Evolutionary conservation across 2,329 filamentous ascomycete species (phyloP).

Genomic region (Fusarium agapanthi): DNA sequence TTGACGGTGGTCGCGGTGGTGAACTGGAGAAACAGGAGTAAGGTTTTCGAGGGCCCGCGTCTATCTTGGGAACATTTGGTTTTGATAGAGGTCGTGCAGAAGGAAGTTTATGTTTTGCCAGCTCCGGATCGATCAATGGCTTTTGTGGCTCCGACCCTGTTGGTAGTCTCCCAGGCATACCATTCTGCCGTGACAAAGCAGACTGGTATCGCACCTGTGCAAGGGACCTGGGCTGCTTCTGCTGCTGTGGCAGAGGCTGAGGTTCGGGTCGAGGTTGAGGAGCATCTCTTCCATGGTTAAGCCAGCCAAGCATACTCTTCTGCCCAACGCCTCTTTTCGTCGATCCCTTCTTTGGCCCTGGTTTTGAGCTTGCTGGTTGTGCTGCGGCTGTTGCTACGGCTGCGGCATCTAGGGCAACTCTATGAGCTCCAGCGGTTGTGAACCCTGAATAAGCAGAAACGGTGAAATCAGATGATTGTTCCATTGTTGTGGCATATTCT

Average conservation of each 20-base stretch:
- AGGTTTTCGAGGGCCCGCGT: conserved; percentile 47
- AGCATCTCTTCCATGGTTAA: conserved; percentile 42
- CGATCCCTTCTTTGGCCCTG: conserved; percentile 39
- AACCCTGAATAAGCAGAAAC: conserved; percentile 67
- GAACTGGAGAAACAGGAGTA: conserved; percentile 70
- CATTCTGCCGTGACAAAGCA: conserved; percentile 36
- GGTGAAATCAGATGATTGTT: conserved; percentile 65
- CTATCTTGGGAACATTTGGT: conserved; percentile 42
- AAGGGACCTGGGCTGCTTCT: conserved; percentile 26
- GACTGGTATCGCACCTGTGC: conserved; percentile 41
- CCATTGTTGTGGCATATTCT: conserved; percentile 69
- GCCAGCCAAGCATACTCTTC: conserved; percentile 54
- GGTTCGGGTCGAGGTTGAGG: conserved; percentile 10
- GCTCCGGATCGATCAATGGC: conserved; percentile 42
- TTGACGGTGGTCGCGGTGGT: conserved; percentile 49
- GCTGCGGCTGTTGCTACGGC: conserved; percentile 24
- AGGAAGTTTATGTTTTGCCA: conserved; percentile 55
- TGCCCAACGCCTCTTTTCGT: conserved; percentile 51
- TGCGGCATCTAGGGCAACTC: conserved; percentile 47
- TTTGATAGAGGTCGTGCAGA: conserved; percentile 47
- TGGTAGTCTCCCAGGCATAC: background rate
- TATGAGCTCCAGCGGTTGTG: conserved; percentile 67
- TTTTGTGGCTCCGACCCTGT: conserved; percentile 9
- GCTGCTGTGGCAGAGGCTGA: conserved; percentile 25
- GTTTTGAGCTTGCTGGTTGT: conserved; percentile 27